phyloP scores from a whole-genome alignment of 441 rosid genomes.

The Euphorbia neoarborescens region DNA sequence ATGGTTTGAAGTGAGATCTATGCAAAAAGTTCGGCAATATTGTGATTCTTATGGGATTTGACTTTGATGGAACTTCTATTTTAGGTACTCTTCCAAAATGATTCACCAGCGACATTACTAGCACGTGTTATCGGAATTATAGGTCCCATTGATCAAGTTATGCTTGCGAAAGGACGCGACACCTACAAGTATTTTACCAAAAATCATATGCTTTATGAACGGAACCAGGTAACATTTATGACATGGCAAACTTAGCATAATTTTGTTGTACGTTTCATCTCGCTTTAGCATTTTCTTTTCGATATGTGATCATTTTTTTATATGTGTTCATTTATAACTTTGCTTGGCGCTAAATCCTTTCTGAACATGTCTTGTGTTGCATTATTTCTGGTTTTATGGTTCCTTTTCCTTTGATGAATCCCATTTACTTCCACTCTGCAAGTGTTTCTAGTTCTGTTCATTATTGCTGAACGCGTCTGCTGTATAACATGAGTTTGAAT shows the following conservation, averaged over 20 bases:
- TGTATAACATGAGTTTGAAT: background rate
- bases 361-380: background rate
- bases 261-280: background rate
- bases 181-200: constrained; percentile 84
- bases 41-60: background rate
- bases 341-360: background rate
- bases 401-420: background rate
- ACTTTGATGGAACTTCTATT: constrained; percentile 18
- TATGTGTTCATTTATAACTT: background rate
- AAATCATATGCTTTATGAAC: constrained; percentile 85
- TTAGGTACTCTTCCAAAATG: constrained; percentile 95
- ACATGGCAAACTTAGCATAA: background rate
- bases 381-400: background rate
- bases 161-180: constrained; percentile 87
- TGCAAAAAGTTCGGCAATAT: background rate
- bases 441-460: background rate
- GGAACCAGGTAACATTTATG: constrained; percentile 75
- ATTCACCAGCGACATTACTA: constrained; percentile 87
- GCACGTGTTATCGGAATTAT: constrained; percentile 87
- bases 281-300: background rate
- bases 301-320: background rate
- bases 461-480: background rate
- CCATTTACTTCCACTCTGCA: background rate
- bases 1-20: background rate
- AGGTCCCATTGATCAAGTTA: constrained; percentile 57